These are phyloP conservation scores for Fusarium lyarnte DNA, from an alignment of 2,329 filamentous ascomycete genomes.

Conservation along the genomic window DNA sequence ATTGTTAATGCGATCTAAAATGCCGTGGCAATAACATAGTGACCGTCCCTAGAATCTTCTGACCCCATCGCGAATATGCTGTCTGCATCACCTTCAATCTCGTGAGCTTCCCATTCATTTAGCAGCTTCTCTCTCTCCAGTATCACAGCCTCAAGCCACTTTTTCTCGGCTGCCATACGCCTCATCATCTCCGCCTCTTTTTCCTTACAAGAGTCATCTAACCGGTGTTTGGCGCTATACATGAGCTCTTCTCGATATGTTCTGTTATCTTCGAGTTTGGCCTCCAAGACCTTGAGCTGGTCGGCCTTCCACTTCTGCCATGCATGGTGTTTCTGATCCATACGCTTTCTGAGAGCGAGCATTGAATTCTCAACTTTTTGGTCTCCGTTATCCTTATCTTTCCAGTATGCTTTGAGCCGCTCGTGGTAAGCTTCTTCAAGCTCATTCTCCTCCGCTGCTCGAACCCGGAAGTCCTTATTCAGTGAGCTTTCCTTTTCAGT, in stretches of 20 bases:
- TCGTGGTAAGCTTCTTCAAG: constrained; percentile 57
- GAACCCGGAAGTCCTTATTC: constrained; percentile 53
- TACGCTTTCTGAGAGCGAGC: constrained; percentile 48
- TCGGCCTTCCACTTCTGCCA: constrained; percentile 54
- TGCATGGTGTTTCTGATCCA: constrained; percentile 53
- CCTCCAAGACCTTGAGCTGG: constrained; percentile 52
- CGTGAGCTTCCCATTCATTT: constrained; percentile 52
- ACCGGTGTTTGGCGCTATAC: constrained; percentile 49
- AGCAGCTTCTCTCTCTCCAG: constrained; percentile 57
- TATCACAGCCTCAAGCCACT: constrained; percentile 58
- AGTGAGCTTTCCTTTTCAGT: constrained; percentile 48
- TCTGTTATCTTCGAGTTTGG: constrained; percentile 51
- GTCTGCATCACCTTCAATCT: constrained; percentile 55
- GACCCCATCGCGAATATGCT: constrained; percentile 44
- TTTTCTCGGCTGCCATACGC: constrained; percentile 54
- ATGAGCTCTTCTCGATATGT: constrained; percentile 55
- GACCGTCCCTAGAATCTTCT: constrained; percentile 10
- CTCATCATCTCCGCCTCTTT: constrained; percentile 46
- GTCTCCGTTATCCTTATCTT: constrained; percentile 47
- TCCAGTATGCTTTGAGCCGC: constrained; percentile 53
- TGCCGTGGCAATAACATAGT: background rate
- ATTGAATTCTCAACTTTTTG: constrained; percentile 48
- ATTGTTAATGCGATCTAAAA: background rate
- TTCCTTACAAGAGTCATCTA: constrained; percentile 44
- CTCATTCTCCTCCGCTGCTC: constrained; percentile 53